Evolutionary conservation across 352 stramenopile species (phyloP), one percentile per base, ranked within the genome.

Genomic region (Phytophthora palmivora): DNA sequence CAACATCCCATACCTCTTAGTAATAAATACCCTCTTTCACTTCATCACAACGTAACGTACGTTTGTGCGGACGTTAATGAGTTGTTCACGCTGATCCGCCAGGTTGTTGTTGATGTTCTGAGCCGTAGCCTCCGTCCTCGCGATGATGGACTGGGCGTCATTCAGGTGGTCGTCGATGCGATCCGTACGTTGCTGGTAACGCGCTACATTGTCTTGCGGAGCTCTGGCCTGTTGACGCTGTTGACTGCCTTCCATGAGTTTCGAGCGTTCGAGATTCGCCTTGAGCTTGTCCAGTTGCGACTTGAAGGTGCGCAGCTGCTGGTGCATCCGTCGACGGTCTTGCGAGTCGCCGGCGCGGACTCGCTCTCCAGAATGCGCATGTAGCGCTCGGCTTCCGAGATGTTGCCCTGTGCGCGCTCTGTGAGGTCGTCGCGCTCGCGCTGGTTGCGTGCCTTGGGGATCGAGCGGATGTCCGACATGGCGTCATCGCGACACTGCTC

Each of bases 221-320:
- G 58, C 63, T 5, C 58, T 70, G 4, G 68, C 60, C n/a, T 72
- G 59, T 44, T 86, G 73, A 6, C 85, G 84, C 66, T 94, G 79
- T 52, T 91, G 71, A 45, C 81, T 90, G 49, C 88, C 76, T 16
- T 69, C 84, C 49, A 94, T 78, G 37, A 95, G 76, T 53, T 92
- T 89, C 26, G 82, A 84, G 44, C 82, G 81, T 30, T 93, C 84
- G 10, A 95, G 58, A 45, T 82, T 84, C 12, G 84, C 87, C 64
- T 95, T 95, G 57, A 95, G 87, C 67, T 94, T 93, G 51, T 95
- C 87, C 33, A 95, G 66, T 42, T 92, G 80, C 30, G 84, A 94
- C 65, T 95, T 92, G 66, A 89, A 89, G 21, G 73, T 91, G 21
- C 87, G 87, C 22, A 95, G 62, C 74, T 92, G 82, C 70, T 92